phyloP scores from a whole-genome alignment of 2,329 filamentous ascomycete genomes.

The Chrysoporthe austroafricana region DNA sequence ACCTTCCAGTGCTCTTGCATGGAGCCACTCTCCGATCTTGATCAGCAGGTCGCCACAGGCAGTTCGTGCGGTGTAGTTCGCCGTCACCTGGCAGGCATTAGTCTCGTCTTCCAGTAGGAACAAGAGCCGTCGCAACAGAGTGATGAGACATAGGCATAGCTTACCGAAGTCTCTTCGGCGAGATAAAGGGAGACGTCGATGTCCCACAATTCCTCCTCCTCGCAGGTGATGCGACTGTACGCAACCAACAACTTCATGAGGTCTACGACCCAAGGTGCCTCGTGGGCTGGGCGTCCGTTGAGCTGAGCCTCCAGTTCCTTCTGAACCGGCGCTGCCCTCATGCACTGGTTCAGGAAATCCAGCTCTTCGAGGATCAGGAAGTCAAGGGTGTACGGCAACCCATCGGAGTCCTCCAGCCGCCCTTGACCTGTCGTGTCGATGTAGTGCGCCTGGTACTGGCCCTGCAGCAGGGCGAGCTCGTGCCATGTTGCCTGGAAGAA shows the following conservation, averaged over 20 bases:
- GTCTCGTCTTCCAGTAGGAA: neutral
- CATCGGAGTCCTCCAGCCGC: slow-evolving; percentile 85
- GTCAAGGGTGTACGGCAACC: slow-evolving; percentile 91
- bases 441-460: slow-evolving; percentile 79
- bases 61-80: slow-evolving; percentile 93
- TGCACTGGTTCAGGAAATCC: slow-evolving; percentile 89
- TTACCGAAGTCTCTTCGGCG: slow-evolving; percentile 83
- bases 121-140: neutral
- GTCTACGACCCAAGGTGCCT: slow-evolving; percentile 81
- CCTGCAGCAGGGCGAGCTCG: slow-evolving; percentile 76
- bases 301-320: slow-evolving; percentile 86
- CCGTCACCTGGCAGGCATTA: slow-evolving; percentile 60
- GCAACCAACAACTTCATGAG: slow-evolving; percentile 83
- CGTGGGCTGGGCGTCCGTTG: slow-evolving; percentile 60
- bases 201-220: slow-evolving; percentile 95
- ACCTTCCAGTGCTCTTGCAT: slow-evolving; percentile 74
- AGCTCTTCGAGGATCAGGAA: slow-evolving; percentile 92
- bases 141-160: neutral
- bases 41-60: slow-evolving; percentile 91
- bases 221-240: slow-evolving; percentile 87
- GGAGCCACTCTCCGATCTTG: slow-evolving; percentile 90
- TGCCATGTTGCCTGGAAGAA: slow-evolving; percentile 91
- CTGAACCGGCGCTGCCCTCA: slow-evolving; percentile 85
- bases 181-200: slow-evolving; percentile 95
- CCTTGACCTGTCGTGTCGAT: slow-evolving; percentile 85